Evolutionary conservation across 345 rosid genomes (phyloP), one percentile per base, ranked within the genome.

Genomic region (Noccaea bulbosa): DNA sequence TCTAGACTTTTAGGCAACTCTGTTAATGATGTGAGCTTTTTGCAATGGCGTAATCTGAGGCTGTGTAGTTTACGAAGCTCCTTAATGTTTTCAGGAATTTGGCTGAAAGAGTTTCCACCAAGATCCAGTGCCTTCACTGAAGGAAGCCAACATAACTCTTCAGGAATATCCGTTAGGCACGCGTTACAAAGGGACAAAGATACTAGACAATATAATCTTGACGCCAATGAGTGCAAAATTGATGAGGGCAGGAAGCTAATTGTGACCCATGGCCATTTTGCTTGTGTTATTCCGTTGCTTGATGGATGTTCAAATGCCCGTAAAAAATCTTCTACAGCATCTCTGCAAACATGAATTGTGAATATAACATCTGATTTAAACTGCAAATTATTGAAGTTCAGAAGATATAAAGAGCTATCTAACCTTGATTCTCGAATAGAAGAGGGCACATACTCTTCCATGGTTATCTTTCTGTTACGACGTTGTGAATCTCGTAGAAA

Each of bases 21-120:
- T 6, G 78, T 71, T 27, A 73, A 24, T 6, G 68, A 63, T 17
- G 0, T 56, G 32, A 78, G 75, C 5, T 57, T 56, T 49, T 37
- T 69, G 64, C 78, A 78, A 58, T 69, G 38, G 8, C 57, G 38
- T 9, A 73, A 41, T 15, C 10, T 14, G 11, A 78, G 71, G 27
- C 6, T 33, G 20, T 50, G 64, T 35, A 78, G 37, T 38, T 35
- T 58, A 22, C 17, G 9, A 22, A 78, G 57, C 45, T 68, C 62
- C 35, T 63, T 78, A 20, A 78, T 43, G 39, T 40, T 69, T 35
- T 50, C 4, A 41, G 81, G 78, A 48, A 69, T 48, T 20, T 35
- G 43, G 45, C 56, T 71, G 33, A 78, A 78, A 63, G 51, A 20
- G 40, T 73, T 73, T 39, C 64, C 48, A 8, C 69, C 9, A 54